These are phyloP conservation scores for Trichoderma simmonsii DNA, from an alignment of 2,329 filamentous ascomycete genomes.

Conservation along the genomic window DNA sequence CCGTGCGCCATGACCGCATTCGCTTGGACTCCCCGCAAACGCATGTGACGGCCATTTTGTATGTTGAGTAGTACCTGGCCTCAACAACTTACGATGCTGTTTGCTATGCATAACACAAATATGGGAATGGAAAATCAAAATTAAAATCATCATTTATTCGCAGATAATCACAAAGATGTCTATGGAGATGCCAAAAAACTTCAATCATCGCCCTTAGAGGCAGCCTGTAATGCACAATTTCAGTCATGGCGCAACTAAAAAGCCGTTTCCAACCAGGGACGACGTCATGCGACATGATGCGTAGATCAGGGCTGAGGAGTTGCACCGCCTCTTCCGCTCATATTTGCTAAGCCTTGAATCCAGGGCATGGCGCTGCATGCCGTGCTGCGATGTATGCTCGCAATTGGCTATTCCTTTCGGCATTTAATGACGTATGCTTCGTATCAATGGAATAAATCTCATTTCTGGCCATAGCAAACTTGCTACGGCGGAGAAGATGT, in stretches of 20 bases:
- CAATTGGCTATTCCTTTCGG: background rate
- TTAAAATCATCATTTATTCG: background rate
- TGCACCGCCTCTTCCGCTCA: constrained; percentile 8
- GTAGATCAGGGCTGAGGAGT: background rate
- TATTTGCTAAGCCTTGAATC: background rate
- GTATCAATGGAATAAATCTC: background rate
- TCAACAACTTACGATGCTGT: background rate
- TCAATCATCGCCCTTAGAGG: background rate
- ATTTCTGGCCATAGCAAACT: background rate
- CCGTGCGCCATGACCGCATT: constrained; percentile 5
- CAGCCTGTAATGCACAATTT: background rate
- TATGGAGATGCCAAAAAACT: background rate
- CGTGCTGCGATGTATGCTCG: background rate
- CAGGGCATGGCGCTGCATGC: background rate
- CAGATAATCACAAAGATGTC: background rate
- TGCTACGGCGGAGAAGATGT: background rate
- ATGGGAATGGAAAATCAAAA: background rate
- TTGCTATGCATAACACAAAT: background rate
- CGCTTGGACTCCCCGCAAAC: background rate
- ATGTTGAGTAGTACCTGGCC: background rate
- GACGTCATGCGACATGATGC: constrained; percentile 13
- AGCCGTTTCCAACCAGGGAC: background rate
- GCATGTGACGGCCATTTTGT: constrained; percentile 1
- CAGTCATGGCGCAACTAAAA: background rate
- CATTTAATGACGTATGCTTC: background rate